phyloP scores from a whole-genome alignment of 768 basidiomycete species.

The Lactarius hengduanensis region DNA sequence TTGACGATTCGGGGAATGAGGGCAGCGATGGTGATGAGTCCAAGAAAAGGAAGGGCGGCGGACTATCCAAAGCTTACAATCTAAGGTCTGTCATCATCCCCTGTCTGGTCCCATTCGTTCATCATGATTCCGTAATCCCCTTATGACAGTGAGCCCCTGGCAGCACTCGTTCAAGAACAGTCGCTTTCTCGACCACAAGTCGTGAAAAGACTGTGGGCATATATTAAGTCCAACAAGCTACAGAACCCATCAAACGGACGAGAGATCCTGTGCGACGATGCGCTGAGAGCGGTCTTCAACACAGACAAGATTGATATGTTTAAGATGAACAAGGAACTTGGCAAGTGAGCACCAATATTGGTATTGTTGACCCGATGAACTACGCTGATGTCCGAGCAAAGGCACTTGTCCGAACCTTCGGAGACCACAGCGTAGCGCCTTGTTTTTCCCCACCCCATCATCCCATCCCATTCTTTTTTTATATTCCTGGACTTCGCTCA shows the following conservation, averaged over 20 bases:
- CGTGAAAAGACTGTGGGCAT: constrained; percentile 87
- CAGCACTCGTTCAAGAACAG: constrained; percentile 62
- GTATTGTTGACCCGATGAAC: not conserved
- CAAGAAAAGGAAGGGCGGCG: constrained; percentile 50
- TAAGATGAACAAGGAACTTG: constrained; percentile 89
- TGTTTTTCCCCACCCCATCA: not conserved
- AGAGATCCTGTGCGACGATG: constrained; percentile 82
- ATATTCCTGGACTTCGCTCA: not conserved
- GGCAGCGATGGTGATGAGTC: constrained; percentile 39
- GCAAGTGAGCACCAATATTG: constrained; percentile 50
- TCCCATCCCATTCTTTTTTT: constrained; percentile 2
- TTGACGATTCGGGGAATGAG: constrained; percentile 38
- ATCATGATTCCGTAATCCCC: constrained; percentile 15
- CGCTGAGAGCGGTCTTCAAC: constrained; percentile 70
- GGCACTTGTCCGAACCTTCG: constrained; percentile 27
- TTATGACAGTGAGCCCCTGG: constrained; percentile 63
- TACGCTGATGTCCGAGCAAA: constrained; percentile 10
- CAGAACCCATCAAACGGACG: constrained; percentile 84
- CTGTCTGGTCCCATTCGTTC: constrained; percentile 14
- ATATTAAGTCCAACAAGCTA: constrained; percentile 77
- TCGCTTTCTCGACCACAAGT: constrained; percentile 83
- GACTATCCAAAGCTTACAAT: constrained; percentile 74
- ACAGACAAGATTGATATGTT: constrained; percentile 90
- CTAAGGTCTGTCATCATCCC: constrained; percentile 53
- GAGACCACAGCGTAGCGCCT: constrained; percentile 23